Evolutionary conservation across 176 grass and related monocot species (phyloP).

Genomic region (Oryza meridionalis): DNA sequence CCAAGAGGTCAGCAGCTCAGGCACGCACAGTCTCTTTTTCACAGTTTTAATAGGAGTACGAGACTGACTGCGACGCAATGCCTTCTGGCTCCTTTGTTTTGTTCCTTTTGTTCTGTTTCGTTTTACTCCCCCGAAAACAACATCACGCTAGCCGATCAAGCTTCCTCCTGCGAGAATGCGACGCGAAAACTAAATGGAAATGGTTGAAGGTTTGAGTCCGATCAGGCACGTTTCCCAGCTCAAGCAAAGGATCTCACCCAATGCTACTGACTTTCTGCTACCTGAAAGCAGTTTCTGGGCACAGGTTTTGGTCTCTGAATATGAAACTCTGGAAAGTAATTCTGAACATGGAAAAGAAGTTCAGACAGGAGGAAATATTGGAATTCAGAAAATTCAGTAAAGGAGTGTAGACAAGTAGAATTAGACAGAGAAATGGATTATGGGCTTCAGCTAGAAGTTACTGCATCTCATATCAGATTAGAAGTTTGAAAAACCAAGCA

Average conservation of each 20-base stretch:
- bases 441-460: neutral
- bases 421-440: neutral
- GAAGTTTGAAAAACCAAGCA: conserved; percentile 6
- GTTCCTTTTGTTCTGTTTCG: conserved; percentile 6
- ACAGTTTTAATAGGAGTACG: neutral
- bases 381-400: neutral
- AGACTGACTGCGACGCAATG: neutral
- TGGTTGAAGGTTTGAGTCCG: neutral
- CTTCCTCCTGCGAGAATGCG: neutral
- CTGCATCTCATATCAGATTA: neutral
- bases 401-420: neutral
- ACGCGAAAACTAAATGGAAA: neutral
- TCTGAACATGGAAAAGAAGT: neutral
- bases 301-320: neutral
- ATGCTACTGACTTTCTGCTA: neutral
- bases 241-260: neutral
- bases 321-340: neutral
- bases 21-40: neutral
- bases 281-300: conserved; percentile 15
- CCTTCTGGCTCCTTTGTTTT: neutral
- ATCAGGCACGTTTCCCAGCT: neutral
- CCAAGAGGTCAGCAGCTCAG: neutral
- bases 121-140: neutral
- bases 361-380: neutral
- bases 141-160: neutral